phyloP scores from a whole-genome alignment of 1,284 basidiomycete genomes.

The Amylostereum chailletii region DNA sequence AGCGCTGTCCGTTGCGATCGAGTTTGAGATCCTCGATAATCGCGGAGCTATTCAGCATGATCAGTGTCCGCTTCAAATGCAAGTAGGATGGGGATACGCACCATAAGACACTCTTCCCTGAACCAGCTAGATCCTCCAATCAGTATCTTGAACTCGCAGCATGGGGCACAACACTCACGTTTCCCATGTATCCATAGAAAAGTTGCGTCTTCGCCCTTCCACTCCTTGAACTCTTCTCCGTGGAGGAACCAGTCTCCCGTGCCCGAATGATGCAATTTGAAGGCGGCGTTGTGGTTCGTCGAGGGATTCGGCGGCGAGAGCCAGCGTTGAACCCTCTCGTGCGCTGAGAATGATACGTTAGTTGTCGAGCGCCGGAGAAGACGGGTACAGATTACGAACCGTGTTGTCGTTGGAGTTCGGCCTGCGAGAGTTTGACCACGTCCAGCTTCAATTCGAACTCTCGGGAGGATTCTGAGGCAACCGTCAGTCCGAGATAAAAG shows the following conservation, averaged over 20 bases:
- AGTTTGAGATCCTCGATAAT: background rate
- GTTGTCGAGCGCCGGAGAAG: background rate
- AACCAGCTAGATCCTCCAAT: background rate
- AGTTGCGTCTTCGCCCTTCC: background rate
- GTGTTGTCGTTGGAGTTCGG: background rate
- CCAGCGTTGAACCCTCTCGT: background rate
- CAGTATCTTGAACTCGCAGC: background rate
- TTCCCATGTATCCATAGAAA: background rate
- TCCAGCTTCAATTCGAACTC: background rate
- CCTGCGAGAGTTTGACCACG: background rate
- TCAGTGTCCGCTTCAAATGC: background rate
- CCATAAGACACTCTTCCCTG: background rate
- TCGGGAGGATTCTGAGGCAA: background rate
- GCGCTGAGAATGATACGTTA: background rate
- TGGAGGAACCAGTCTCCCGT: background rate
- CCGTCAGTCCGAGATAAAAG: background rate
- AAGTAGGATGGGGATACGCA: background rate
- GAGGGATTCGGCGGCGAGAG: background rate
- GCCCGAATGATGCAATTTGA: background rate
- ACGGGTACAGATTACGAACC: background rate
- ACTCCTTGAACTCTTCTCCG: background rate
- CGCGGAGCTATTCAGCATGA: background rate
- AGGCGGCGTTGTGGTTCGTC: background rate
- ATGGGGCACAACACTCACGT: background rate
- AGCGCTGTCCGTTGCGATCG: background rate